Base-by-base conservation (phyloP, 257 asterid species). In the Nicotiana benthamiana region DNA sequence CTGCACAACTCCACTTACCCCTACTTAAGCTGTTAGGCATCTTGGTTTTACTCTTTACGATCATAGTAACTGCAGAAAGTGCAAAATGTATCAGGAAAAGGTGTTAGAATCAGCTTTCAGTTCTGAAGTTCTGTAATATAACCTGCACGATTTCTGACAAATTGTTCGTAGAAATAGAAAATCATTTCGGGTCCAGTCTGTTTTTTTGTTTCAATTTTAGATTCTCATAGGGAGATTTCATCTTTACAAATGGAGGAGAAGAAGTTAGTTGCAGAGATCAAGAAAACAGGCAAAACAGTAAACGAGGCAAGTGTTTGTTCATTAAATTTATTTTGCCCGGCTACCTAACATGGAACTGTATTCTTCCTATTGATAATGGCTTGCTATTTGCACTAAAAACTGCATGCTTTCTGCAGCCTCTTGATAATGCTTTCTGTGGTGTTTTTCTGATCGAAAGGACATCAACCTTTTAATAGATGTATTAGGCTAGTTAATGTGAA, bases 281-380 rank as follows among this genome's bases (percentile, higher is more conserved):
- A 95, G 92, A 91, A 90, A 88, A 95, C 99, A 28, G 99, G 98
- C 70, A 95, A 95, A 87, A 90, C 96, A 9, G 99, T 98, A 86
- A 95, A 95, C 30, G 99, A 93, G 97, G 99, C 80, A 83, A 86
- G 95, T 83, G 79, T 82, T 74, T 36, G 57, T 52, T 8, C 63
- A 79, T 79, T 48, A 20, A 27, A 28, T 4, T 72, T 24, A 4
- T 40, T 46, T 24, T n/a, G n/a, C n/a, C n/a, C n/a, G n/a, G n/a
- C n/a, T n/a, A n/a, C n/a, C n/a, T n/a, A n/a, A n/a, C n/a, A n/a
- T n/a, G n/a, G n/a, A n/a, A n/a, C n/a, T n/a, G n/a, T n/a, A n/a
- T n/a, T n/a, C n/a, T n/a, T n/a, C n/a, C n/a, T 17, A 16, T 30
- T 28, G 46, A 64, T 30, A 64, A 1, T 64, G 22, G 6, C 2